phyloP scores from a whole-genome alignment of 2,329 filamentous ascomycete species.

The Pseudopyrenochaeta lycopersici region DNA sequence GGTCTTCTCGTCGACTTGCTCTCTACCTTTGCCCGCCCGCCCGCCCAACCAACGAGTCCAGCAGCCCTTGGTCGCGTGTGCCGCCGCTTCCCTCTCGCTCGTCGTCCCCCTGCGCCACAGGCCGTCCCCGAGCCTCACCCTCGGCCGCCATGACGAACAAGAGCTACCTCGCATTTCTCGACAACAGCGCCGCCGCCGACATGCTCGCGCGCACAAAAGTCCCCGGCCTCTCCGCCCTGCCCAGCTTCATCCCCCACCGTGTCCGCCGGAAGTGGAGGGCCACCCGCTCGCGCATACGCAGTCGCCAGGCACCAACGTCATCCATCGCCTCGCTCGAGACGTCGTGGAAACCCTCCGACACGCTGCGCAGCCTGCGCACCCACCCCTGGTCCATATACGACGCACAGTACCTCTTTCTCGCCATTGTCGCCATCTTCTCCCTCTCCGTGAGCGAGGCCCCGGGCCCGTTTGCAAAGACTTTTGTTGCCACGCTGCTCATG shows the following conservation, averaged over 20 bases:
- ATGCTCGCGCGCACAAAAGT: conserved; percentile 55
- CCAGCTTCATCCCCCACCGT: conserved; percentile 68
- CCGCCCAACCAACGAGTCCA: conserved; percentile 8
- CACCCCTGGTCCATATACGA: conserved; percentile 86
- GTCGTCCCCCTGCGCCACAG: conserved; percentile 15
- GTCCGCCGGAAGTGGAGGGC: conserved; percentile 71
- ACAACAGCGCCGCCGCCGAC: conserved; percentile 33
- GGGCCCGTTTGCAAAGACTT: conserved; percentile 80
- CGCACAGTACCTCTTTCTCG: conserved; percentile 81
- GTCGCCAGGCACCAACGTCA: conserved; percentile 71
- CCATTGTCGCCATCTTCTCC: conserved; percentile 80
- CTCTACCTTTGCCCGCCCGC: conserved; percentile 7
- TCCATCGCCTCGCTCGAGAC: conserved; percentile 80
- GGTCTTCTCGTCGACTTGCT: not conserved
- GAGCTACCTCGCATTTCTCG: conserved; percentile 46
- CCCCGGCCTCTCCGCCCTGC: conserved; percentile 59
- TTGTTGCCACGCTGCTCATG: conserved; percentile 72
- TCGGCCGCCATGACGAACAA: conserved; percentile 41
- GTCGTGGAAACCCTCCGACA: conserved; percentile 82
- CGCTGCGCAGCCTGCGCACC: conserved; percentile 75
- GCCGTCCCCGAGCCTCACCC: conserved; percentile 12
- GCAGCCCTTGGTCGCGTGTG: conserved; percentile 34
- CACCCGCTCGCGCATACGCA: conserved; percentile 70
- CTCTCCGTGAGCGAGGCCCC: conserved; percentile 81
- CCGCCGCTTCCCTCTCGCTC: conserved; percentile 20